Evolutionary conservation across 805 yeast species (phyloP).

Genomic region (Suhomyces xylopsoci): DNA sequence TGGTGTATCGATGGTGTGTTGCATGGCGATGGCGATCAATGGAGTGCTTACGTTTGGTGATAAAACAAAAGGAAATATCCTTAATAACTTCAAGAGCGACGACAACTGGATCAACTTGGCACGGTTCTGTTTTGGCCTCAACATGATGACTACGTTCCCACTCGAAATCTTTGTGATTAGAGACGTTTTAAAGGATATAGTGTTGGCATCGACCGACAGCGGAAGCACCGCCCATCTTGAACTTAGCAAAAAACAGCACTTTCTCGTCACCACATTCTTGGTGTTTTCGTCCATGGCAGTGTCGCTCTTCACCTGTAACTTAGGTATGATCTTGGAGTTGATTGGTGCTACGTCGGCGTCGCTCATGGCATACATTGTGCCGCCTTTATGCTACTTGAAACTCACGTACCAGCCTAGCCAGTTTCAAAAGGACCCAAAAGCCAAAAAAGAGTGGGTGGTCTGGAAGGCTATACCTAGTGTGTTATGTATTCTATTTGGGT

Average conservation of each 20-base stretch:
- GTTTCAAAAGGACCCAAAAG: conserved; percentile 20
- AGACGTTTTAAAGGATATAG: conserved; percentile 74
- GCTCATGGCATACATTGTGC: conserved; percentile 85
- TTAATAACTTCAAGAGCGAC: conserved; percentile 79
- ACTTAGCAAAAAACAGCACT: conserved; percentile 50
- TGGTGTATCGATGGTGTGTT: conserved; percentile 72
- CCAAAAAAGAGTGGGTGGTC: conserved; percentile 26
- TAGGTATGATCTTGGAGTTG: conserved; percentile 84
- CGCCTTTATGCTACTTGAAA: conserved; percentile 78
- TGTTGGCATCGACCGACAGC: conserved; percentile 22
- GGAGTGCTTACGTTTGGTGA: conserved; percentile 77
- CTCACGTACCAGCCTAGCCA: conserved; percentile 48
- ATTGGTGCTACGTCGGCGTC: conserved; percentile 95
- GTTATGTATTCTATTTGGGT: conserved; percentile 67
- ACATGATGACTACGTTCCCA: conserved; percentile 91
- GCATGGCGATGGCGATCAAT: conserved; percentile 72
- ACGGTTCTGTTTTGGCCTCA: conserved; percentile 84
- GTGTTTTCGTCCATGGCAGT: conserved; percentile 71
- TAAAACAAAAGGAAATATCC: conserved; percentile 78
- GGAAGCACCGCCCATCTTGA: conserved; percentile 37
- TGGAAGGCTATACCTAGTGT: conserved; percentile 54
- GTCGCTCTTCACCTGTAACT: conserved; percentile 76
- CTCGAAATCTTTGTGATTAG: conserved; percentile 86
- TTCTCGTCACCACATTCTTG: conserved; percentile 59
- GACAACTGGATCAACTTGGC: conserved; percentile 82